phyloP scores from a whole-genome alignment of 108 stramenopile species.

The Skeletonema potamos region DNA sequence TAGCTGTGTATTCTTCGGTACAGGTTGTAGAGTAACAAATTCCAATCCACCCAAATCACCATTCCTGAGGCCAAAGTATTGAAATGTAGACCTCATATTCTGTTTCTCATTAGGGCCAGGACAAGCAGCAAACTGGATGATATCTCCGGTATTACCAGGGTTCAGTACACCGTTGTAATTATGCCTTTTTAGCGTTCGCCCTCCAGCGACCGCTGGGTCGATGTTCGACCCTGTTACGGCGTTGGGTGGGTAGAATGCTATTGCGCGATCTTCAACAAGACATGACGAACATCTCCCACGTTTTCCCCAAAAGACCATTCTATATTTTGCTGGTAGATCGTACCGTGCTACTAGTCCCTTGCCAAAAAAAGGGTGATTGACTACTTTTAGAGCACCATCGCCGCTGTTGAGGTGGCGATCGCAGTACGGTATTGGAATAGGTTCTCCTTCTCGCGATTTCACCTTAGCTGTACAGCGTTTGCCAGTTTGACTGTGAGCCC shows the following conservation, averaged over 20 bases:
- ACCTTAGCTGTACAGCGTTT: constrained; percentile 45
- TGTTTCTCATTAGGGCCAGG: constrained; percentile 64
- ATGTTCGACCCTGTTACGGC: constrained; percentile 51
- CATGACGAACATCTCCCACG: constrained; percentile 50
- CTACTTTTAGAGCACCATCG: constrained; percentile 60
- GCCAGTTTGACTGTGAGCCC: constrained; percentile 58
- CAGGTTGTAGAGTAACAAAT: constrained; percentile 51
- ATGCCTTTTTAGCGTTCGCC: constrained; percentile 38
- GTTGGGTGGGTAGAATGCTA: constrained; percentile 64
- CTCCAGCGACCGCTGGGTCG: constrained; percentile 32
- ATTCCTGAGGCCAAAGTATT: constrained; percentile 65
- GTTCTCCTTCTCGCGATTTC: constrained; percentile 58
- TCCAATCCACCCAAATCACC: constrained; percentile 60
- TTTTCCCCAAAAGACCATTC: constrained; percentile 57
- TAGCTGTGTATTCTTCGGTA: constrained; percentile 64
- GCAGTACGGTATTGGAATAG: constrained; percentile 70
- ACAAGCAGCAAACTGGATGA: constrained; percentile 65
- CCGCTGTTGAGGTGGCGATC: constrained; percentile 48
- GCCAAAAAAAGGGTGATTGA: constrained; percentile 60
- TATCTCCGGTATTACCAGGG: constrained; percentile 57
- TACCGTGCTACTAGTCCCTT: constrained; percentile 60
- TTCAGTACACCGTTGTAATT: constrained; percentile 77
- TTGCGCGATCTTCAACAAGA: constrained; percentile 61
- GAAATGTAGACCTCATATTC: constrained; percentile 68
- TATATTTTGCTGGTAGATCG: constrained; percentile 56